Evolutionary conservation across 2,329 filamentous ascomycete genomes (phyloP).

Genomic region (Colletotrichum cuscutae): DNA sequence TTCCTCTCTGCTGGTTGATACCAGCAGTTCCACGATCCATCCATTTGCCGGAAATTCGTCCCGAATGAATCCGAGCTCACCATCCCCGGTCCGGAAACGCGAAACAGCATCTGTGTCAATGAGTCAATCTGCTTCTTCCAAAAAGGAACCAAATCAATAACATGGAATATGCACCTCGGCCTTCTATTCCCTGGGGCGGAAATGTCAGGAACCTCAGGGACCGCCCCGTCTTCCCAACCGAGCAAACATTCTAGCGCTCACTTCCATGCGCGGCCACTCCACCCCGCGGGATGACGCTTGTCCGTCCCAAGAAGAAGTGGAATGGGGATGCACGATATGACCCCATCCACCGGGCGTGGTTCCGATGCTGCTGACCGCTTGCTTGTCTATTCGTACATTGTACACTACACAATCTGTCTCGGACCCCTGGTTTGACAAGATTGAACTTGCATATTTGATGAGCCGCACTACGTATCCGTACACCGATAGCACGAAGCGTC

Average conservation of each 20-base stretch:
- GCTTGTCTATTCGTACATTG: neutral
- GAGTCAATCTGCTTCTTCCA: neutral
- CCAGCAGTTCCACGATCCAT: neutral
- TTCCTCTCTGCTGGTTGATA: neutral
- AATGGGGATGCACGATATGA: neutral
- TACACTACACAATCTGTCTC: neutral
- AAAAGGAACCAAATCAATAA: neutral
- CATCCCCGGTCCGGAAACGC: slow-evolving; percentile 15
- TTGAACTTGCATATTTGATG: neutral
- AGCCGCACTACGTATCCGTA: neutral
- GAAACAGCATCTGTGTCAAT: neutral
- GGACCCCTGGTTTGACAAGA: slow-evolving; percentile 6
- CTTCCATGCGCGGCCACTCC: neutral
- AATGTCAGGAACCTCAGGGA: slow-evolving; percentile 1
- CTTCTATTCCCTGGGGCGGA: slow-evolving; percentile 1
- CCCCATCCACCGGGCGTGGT: slow-evolving; percentile 3
- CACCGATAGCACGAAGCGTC: neutral
- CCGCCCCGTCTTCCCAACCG: neutral
- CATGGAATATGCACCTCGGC: slow-evolving; percentile 27
- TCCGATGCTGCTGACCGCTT: slow-evolving; percentile 4
- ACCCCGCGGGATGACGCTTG: slow-evolving; percentile 30
- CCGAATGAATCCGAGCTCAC: slow-evolving; percentile 4
- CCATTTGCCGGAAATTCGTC: neutral
- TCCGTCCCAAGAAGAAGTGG: slow-evolving; percentile 4
- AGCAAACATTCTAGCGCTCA: neutral